Evolutionary conservation across 345 rosid species (phyloP), one percentile per base, ranked within the genome.

Genomic region (Passiflora organensis): DNA sequence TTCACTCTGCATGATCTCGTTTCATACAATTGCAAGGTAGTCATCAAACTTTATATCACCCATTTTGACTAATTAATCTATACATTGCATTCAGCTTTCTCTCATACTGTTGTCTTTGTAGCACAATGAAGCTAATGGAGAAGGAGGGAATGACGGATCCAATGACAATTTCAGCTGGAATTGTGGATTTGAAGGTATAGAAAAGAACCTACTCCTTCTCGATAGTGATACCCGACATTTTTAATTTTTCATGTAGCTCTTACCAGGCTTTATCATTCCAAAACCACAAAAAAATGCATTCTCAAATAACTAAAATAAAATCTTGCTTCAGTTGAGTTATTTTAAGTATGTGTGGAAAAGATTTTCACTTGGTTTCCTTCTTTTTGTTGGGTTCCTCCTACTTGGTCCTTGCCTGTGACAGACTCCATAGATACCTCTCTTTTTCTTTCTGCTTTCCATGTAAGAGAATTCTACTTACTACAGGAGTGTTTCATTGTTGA

Each of bases 41-140:
- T 60, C 5, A 3, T 59, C 42, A 17, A 59, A 46, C 41, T 75
- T 46, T n/a, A 12, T 1, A 32, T 15, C 16, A 64, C 53, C 48
- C 19, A 43, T 68, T 62, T 62, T 2, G 14, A 41, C 56, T 37
- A 47, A n/a, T 24, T 39, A 15, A 15, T 38, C 12, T 45, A 10
- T 1, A 6, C 18, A 13, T 37, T 0, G 34, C 50, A 53, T 44
- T 55, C 46, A 39, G n/a, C 44, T 44, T 6, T 38, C 51, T 62
- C 42, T 19, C 24, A 10, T 36, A 10, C 18, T 64, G n/a, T 62
- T 53, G 48, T 16, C 76, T 62, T 63, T 69, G 16, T 84, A 91
- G 96, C 96, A 91, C 71, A 91, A 91, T 66, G 93, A 91, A 32
- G 98, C 90, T 48, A 91, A 91, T 76, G 98, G 98, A 58, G 98